Evolutionary conservation across 129 eudicot genomes (phyloP), one percentile per base, ranked within the genome.

Genomic region (Oenanthe sinensis): DNA sequence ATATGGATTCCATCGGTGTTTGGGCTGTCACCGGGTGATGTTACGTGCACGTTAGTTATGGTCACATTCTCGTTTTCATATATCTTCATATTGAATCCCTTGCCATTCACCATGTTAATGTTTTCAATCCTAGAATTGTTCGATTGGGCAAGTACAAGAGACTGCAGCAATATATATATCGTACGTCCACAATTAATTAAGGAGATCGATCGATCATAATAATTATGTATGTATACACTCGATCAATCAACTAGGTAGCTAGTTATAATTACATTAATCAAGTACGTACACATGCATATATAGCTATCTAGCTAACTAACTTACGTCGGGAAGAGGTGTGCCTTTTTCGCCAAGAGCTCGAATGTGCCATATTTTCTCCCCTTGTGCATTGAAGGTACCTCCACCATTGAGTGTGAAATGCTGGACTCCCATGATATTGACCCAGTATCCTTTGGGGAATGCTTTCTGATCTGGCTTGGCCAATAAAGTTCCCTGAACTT

Each of bases 1-100:
- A 84, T 58, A 74, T 86, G 88, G 49, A 86, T 67, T 2, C 93
- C 93, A 45, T 89, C 90, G 1, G 92, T 89, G 84, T 82, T 82
- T 19, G 91, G 91, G 69, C 93, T 89, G 4, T 72, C 71, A 0
- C 63, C 87, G 0, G 88, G 88, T 15, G 92, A 86, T 0, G 78
- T 40, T 26, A 88, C 60, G 15, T 65, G 65, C 28, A 89, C 0
- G 1, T 79, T 40, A 3, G 19, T 4, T 0, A 81, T 52, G 0
- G 54, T 58, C 4, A 89, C 45, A 30, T 85, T 69, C 2, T 36
- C 2, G 65, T 82, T 69, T 14, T 73, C 77, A 54, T 71, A 76
- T 6, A 89, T 40, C 72, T 82, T 82, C 50, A 82, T 36, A 45
- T 89, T 88, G 78, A 86, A 80, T 0, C 90, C 90, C 78, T 81